Evolutionary conservation across 164 flowering plant genomes (phyloP).

Genomic region (Magnolia sinica): DNA sequence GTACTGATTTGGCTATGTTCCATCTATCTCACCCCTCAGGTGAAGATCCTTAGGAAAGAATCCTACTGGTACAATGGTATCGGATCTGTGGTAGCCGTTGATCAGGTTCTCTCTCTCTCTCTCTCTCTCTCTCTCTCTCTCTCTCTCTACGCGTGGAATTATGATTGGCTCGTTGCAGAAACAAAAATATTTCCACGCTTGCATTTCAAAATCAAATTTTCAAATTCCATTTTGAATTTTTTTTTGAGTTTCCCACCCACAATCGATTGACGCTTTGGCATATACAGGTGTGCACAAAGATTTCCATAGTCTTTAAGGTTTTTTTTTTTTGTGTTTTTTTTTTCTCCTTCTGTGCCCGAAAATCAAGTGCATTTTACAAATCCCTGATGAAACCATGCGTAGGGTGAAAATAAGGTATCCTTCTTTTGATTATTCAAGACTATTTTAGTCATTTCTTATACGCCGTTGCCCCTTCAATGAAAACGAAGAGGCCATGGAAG

Average conservation of each 20-base stretch:
- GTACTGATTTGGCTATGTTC: background rate
- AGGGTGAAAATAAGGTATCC: too few relatives aligned
- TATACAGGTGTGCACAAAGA: too few relatives aligned
- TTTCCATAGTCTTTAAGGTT: too few relatives aligned
- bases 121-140: background rate
- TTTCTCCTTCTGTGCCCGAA: too few relatives aligned
- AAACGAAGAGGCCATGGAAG: too few relatives aligned
- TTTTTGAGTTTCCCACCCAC: background rate
- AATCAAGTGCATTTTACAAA: too few relatives aligned
- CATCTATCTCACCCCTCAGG: constrained; percentile 36
- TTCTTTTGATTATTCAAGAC: too few relatives aligned
- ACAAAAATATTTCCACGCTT: background rate
- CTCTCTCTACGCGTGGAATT: background rate
- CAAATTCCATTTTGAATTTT: background rate
- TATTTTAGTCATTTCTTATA: too few relatives aligned
- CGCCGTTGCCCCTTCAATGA: too few relatives aligned
- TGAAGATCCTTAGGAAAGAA: constrained; percentile 83
- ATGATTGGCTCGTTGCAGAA: background rate
- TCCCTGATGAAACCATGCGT: too few relatives aligned
- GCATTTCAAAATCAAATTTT: background rate
- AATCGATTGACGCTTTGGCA: too few relatives aligned
- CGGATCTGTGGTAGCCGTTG: constrained; percentile 93
- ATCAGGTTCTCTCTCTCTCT: constrained; percentile 54
- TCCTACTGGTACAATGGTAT: constrained; percentile 93
- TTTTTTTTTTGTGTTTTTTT: too few relatives aligned